Evolutionary conservation across 768 basidiomycete genomes (phyloP), one percentile per base, ranked within the genome.

Genomic region (Paxillus involutus): DNA sequence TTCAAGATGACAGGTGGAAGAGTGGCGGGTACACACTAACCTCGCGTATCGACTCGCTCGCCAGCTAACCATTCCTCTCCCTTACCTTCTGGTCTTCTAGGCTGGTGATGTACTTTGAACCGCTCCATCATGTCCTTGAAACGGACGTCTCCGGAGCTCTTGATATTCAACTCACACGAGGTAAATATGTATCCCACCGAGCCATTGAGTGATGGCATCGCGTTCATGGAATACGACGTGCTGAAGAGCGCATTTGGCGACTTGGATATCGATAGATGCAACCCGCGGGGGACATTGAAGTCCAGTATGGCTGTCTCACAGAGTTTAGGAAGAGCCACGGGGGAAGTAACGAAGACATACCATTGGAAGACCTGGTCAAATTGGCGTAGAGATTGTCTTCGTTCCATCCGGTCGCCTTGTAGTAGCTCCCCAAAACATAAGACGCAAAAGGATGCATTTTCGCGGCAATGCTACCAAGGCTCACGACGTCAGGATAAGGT

Each of bases 361-460:
- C 90, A 73, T 82, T 86, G 2, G 94, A 96, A 35, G 93, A 90
- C 51, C 91, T 84, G 1, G 93, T 97, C 42, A 98, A 63, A 59
- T 95, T 92, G 3, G 89, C 84, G 64, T 92, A 98, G 19, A 96
- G 77, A 64, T 96, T 96, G 71, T 98, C 95, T 67, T 96, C 92
- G 63, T 94, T 94, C 96, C 96, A 98, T 57, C 92, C 91, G 32
- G 93, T 97, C n/a, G 85, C 85, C 59, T 83, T 81, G 77, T 93
- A 94, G 72, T 96, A 98, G 69, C 80, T 87, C 58, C 89, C 87
- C 36, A 98, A 77, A 52, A 98, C 88, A 74, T 93, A 91, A 13
- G 89, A 82, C 37, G 91, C 86, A 64, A 93, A 93, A 6, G 91
- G 88, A 72, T 91, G 88, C 91, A 93, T 91, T 43, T 50, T 46